phyloP scores from a whole-genome alignment of 2,329 filamentous ascomycete species.

The Botrytis fabae region DNA sequence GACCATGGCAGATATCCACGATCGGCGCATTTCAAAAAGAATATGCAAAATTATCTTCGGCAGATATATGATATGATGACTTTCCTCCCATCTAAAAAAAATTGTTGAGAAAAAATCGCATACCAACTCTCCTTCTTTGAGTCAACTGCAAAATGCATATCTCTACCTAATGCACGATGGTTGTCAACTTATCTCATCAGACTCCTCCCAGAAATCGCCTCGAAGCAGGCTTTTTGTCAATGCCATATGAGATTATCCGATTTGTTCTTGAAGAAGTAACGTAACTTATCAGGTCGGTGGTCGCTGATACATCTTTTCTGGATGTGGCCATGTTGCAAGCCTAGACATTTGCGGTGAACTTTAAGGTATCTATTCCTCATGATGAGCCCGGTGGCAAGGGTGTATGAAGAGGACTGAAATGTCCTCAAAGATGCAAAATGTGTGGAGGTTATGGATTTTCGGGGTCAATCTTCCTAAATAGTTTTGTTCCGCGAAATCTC shows the following conservation, averaged over 20 bases:
- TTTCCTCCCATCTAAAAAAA: not conserved
- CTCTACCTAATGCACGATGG: not conserved
- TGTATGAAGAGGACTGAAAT: not conserved
- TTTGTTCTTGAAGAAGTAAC: not conserved
- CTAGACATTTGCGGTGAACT: not conserved
- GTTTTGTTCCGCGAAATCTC: not conserved
- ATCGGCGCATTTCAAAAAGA: not conserved
- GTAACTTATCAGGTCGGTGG: not conserved
- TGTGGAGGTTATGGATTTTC: not conserved
- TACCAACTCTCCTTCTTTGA: not conserved
- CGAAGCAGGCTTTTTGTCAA: not conserved
- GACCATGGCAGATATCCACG: too few relatives aligned
- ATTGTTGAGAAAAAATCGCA: not conserved
- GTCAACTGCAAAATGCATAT: not conserved
- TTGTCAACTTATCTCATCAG: not conserved
- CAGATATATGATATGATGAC: not conserved
- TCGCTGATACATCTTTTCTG: not conserved
- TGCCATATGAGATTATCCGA: not conserved
- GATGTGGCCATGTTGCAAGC: not conserved
- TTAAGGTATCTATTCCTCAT: not conserved
- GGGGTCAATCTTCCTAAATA: not conserved
- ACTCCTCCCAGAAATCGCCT: not conserved
- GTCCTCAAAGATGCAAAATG: fast-evolving
- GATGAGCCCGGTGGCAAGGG: not conserved
- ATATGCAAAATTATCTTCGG: not conserved